Percentiles rank a stretch among this genome's conserved stretches.
phyloP scores from a whole-genome alignment of 1,139 yeast species.

The Scheffersomyces titani region DNA sequence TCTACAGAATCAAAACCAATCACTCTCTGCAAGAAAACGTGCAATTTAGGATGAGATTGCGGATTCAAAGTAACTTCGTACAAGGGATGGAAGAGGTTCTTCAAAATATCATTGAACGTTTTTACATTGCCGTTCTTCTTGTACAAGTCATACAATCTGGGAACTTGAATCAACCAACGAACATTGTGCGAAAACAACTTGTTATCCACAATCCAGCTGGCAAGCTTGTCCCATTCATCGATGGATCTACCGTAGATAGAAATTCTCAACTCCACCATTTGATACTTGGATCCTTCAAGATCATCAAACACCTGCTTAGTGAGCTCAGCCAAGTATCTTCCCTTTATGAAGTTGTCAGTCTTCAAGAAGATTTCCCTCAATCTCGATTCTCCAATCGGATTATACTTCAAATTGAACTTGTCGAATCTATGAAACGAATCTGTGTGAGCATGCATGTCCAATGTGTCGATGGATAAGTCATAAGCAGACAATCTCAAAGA shows the following conservation, averaged over 20 bases:
- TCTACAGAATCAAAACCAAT: conserved; percentile 98
- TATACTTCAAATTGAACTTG: conserved; percentile 94
- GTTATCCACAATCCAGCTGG: conserved; percentile 93
- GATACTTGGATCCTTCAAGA: conserved; percentile 91
- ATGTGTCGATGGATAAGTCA: conserved; percentile 91
- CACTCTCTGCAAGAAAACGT: conserved; percentile 86
- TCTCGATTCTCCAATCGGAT: conserved; percentile 97
- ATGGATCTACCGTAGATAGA: conserved; percentile 88
- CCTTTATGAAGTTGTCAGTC: conserved; percentile 90
- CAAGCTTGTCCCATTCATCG: conserved; percentile 94
- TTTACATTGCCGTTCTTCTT: conserved; percentile 71
- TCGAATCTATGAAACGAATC: conserved; percentile 98
- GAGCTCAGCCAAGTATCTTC: conserved; percentile 87
- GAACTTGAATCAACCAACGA: conserved; percentile 95
- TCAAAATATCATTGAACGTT: conserved; percentile 74
- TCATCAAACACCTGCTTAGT: conserved; percentile 93
- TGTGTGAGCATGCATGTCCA: conserved; percentile 99
- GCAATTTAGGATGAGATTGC: conserved; percentile 80
- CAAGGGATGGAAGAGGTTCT: conserved; percentile 83
- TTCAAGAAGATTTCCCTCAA: conserved; percentile 92
- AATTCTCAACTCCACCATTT: conserved; percentile 94
- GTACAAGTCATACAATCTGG: conserved; percentile 88
- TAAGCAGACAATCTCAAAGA: conserved; percentile 90
- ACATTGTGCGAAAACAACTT: conserved; percentile 90
- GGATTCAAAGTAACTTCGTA: conserved; percentile 91